These are phyloP conservation scores for Microthlaspi erraticum DNA, from an alignment of 345 rosid species.

Conservation along the genomic window DNA sequence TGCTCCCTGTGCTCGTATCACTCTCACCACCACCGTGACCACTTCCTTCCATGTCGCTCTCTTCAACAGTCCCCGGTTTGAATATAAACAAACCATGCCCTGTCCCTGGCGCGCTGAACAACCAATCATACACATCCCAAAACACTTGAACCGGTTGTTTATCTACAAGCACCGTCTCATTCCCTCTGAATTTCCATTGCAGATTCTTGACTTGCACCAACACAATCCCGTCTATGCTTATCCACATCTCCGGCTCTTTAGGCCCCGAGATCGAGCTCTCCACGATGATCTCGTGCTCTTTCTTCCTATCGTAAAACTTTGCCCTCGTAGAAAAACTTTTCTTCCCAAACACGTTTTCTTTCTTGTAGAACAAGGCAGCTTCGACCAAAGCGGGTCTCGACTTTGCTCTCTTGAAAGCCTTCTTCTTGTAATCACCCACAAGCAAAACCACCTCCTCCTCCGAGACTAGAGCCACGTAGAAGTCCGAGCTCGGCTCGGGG, in stretches of 20 bases:
- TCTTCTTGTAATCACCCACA: slow-evolving; percentile 86
- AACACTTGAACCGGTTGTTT: slow-evolving; percentile 77
- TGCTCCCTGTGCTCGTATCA: slow-evolving; percentile 60
- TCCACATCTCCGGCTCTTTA: slow-evolving; percentile 90
- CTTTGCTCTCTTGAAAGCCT: slow-evolving; percentile 85
- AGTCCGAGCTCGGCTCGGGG: slow-evolving; percentile 79
- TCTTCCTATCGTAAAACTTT: slow-evolving; percentile 62
- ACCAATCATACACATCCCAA: slow-evolving; percentile 99
- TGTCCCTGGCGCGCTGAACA: slow-evolving; percentile 63
- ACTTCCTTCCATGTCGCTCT: slow-evolving; percentile 43
- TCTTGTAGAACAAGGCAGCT: slow-evolving; percentile 68
- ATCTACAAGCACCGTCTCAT: slow-evolving; percentile 77
- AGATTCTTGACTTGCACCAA: slow-evolving; percentile 76
- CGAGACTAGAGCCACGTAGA: slow-evolving; percentile 82
- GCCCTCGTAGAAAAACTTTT: slow-evolving; percentile 76
- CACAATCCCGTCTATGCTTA: slow-evolving; percentile 82
- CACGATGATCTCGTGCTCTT: slow-evolving; percentile 79
- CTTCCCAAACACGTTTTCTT: slow-evolving; percentile 84
- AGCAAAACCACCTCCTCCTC: slow-evolving; percentile 76
- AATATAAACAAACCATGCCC: slow-evolving; percentile 86
- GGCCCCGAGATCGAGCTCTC: slow-evolving; percentile 70
- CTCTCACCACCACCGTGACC: slow-evolving; percentile 56
- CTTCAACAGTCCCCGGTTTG: slow-evolving; percentile 55
- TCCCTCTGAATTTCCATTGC: slow-evolving; percentile 97
- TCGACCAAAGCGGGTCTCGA: slow-evolving; percentile 74